These are phyloP conservation scores for Teunomyces lycoperdinae DNA, from an alignment of 805 yeast genomes.

Conservation along the genomic window DNA sequence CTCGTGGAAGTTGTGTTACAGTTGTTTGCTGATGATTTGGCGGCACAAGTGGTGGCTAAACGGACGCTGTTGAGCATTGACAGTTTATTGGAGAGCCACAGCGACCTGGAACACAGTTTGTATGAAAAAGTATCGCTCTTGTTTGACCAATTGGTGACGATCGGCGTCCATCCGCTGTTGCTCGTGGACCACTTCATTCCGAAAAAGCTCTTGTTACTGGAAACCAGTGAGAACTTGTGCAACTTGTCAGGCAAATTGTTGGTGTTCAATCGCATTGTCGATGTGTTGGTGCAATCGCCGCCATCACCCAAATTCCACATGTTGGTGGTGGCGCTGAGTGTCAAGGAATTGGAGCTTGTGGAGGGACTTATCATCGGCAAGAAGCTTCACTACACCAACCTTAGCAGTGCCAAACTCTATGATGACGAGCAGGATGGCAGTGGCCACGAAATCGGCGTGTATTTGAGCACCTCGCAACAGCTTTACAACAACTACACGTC, in stretches of 20 bases:
- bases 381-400: conserved; percentile 58
- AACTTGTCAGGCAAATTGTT: conserved; percentile 59
- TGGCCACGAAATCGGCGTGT: conserved; percentile 11
- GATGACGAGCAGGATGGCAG: conserved; percentile 32
- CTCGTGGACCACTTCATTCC: conserved; percentile 79
- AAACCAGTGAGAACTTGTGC: conserved; percentile 53
- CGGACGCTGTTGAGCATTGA: conserved; percentile 34
- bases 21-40: conserved; percentile 26
- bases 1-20: conserved; percentile 31
- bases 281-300: conserved; percentile 16
- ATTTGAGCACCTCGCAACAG: conserved; percentile 31
- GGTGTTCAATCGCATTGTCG: conserved; percentile 50
- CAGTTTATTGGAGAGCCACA: conserved; percentile 26
- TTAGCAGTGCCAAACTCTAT: conserved; percentile 61
- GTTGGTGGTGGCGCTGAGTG: conserved; percentile 54
- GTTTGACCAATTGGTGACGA: conserved; percentile 45
- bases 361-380: conserved; percentile 81
- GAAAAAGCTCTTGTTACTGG: conserved; percentile 62
- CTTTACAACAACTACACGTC: conserved; percentile 31
- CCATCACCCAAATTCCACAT: conserved; percentile 16
- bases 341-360: conserved; percentile 71
- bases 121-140: conserved; percentile 41
- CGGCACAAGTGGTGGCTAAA: conserved; percentile 18
- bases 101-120: background rate
- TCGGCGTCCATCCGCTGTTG: conserved; percentile 65